Conservation (phyloP, 345 rosid genomes). For the Camelina hispida region DNA sequence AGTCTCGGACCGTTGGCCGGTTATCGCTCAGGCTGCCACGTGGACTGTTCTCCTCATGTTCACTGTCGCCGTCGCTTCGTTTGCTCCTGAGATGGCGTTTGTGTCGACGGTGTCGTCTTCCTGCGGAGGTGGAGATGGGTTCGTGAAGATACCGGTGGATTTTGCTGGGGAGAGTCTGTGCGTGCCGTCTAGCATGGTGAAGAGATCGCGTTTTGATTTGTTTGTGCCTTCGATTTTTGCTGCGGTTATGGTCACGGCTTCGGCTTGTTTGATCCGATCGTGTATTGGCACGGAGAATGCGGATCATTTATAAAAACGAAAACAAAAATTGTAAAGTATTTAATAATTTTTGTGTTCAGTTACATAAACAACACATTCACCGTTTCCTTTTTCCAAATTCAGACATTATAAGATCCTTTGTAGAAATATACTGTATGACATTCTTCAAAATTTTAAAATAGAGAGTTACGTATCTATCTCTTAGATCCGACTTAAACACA, state of each 20-base stretch:
- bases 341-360: neutral
- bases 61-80: constrained; percentile 43
- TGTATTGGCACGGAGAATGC: constrained; percentile 24
- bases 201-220: constrained; percentile 30
- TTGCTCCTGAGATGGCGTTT: constrained; percentile 43
- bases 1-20: constrained; percentile 39
- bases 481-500: no score
- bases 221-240: constrained; percentile 41
- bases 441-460: neutral
- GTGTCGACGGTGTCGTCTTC: constrained; percentile 39
- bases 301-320: neutral
- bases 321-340: neutral
- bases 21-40: constrained; percentile 25
- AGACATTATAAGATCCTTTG: neutral
- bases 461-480: no score
- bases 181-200: constrained; percentile 41
- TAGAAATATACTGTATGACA: neutral
- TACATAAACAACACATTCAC: neutral
- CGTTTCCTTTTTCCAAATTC: neutral
- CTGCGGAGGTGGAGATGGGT: constrained; percentile 38
- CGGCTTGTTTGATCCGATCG: constrained; percentile 46
- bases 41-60: constrained; percentile 44
- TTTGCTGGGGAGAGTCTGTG: constrained; percentile 40
- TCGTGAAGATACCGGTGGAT: constrained; percentile 40
- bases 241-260: constrained; percentile 42